Base-by-base conservation (phyloP, 2,329 filamentous ascomycete genomes). In the Hymenoscyphus fructigenus region DNA sequence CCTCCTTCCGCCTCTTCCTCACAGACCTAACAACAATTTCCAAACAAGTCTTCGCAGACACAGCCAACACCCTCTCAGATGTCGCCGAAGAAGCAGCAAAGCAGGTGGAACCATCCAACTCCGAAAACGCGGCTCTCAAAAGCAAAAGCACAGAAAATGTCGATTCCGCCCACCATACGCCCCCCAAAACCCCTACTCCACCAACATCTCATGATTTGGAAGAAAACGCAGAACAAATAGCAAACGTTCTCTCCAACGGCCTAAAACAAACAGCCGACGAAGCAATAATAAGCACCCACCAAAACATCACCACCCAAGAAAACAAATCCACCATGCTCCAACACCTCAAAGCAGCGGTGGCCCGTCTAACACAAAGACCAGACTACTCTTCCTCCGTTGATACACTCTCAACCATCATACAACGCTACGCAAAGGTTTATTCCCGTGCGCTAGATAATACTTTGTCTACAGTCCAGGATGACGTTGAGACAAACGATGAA, bases 371-470 rank as follows among this genome's bases (percentile, higher is more conserved):
- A 7, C 84, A 91, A 72, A 87, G 91, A 60, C 86, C 84, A 7
- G 92, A 97, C 75, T 98, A 98, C 75, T 88, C 90, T 0, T 88
- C 93, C 58, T 97, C 93, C 0, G 92, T 97, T 0, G 92, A 91
- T 0, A 92, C 88, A 0, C 77, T 98, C 36, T 86, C 91, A 0
- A 78, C 88, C 7, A 82, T 98, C 5, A 83, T 97, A 64, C 87
- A 92, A 73, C 86, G 89, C 53, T 97, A 96, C 76, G 89, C 91
- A 10, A 80, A 87, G 67, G 82, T 88, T 10, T 97, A 97, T 75
- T 91, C 92, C 0, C 86, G 88, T 41, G 89, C 88, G 0, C 84
- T 88, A 0, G 85, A 89, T 62, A 85, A 92, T 58, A 84, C 91
- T 0, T 81, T 88, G 2, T 82, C 86, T 28, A 85, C 86, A 1